Base-by-base conservation (phyloP, 441 rosid species). In the Geranium incanum region DNA sequence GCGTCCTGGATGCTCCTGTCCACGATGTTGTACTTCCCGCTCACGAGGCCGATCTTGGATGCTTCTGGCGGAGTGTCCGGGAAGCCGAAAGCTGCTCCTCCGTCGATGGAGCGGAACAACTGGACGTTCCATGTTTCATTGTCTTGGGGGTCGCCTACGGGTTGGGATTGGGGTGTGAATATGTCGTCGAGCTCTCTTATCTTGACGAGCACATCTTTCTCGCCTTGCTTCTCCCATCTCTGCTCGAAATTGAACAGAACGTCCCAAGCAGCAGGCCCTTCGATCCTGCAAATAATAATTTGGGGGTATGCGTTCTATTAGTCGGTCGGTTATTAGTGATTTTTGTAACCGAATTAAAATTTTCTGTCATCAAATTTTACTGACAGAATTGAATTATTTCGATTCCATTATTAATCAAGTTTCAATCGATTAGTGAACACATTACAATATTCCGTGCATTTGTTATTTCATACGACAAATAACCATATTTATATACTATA, bases 1-100 rank as follows among this genome's bases (percentile, higher is more conserved):
- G 81, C 81, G 57, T 82, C 74, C 37, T 79, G 85, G 43, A 82
- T 78, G 74, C 85, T 78, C 70, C 81, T 72, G 28, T 82, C 82
- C 0, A 79, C 73, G 45, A 74, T 48, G 21, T 63, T 70, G 41
- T 77, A 82, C 45, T 78, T 73, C 15, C 79, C 79, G 5, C 74
- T 71, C 7, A 82, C 57, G 13, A 79, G 65, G 2, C 81, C 81
- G 0, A n/a, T 66, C 45, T 67, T 68, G 18, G 81, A 67, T 5
- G 71, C 78, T 3, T 72, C 79, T 11, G 39, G 57, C 0, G 81
- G 81, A 36, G 68, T 28, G 2, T 68, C 9, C 2, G 82, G 80
- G 36, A 82, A 75, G 39, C 78, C 81, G 0, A 73, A 50, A 38
- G 83, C 76, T 0, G 81, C 79, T 41, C 81, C 85, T 3, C 75